These are phyloP conservation scores for Teunomyces lycoperdinae DNA, from an alignment of 805 yeast genomes.

Conservation along the genomic window DNA sequence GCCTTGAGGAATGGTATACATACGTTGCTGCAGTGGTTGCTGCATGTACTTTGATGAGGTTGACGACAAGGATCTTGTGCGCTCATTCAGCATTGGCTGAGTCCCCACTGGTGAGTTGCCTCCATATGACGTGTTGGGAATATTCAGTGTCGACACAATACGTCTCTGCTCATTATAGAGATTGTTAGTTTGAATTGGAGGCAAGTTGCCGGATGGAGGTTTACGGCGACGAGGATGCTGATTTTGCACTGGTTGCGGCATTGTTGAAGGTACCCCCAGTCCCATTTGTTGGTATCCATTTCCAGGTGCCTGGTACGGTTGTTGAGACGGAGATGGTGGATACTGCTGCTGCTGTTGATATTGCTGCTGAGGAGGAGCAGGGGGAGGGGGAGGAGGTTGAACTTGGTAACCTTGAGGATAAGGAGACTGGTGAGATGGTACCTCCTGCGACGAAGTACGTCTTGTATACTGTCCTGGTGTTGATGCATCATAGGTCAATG, in stretches of 20 bases:
- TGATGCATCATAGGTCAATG: background rate
- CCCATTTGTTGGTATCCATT: background rate
- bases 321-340: slow-evolving; percentile 6
- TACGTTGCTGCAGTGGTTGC: slow-evolving; percentile 6
- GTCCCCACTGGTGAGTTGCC: slow-evolving; percentile 3
- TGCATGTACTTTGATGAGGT: slow-evolving; percentile 12
- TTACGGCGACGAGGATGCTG: slow-evolving; percentile 1
- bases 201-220: background rate
- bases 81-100: slow-evolving; percentile 3
- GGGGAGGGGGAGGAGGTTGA: background rate
- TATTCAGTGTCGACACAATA: slow-evolving; percentile 29
- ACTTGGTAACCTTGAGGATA: background rate
- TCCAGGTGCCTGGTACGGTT: slow-evolving; percentile 5
- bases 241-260: background rate
- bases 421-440: background rate
- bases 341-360: slow-evolving; percentile 7
- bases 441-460: background rate
- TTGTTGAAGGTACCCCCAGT: background rate
- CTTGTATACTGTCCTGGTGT: background rate
- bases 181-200: slow-evolving; percentile 4
- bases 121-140: slow-evolving; percentile 8
- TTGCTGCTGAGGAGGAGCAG: slow-evolving; percentile 4
- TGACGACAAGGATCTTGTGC: slow-evolving; percentile 32
- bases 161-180: slow-evolving; percentile 16
- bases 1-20: slow-evolving; percentile 7